Evolutionary conservation across 495 filamentous ascomycete species (phyloP).

Genomic region (Hyaloscypha hepaticicola): DNA sequence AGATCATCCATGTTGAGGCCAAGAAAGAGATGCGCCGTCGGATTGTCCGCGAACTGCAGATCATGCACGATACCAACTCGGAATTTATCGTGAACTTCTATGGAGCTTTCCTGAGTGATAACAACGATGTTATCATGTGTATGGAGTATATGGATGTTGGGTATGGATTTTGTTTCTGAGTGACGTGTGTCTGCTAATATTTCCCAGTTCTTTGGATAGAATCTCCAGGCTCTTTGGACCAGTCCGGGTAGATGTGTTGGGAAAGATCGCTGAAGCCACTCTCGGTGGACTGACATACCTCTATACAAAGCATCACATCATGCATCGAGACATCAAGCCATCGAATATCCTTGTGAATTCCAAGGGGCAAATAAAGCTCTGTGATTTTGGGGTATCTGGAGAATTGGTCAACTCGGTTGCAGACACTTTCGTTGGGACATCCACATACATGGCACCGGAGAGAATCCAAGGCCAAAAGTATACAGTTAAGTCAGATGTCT

Average conservation of each 20-base stretch:
- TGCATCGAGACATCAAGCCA: constrained; percentile 98
- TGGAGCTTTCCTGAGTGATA: constrained; percentile 93
- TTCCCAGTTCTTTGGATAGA: constrained; percentile 79
- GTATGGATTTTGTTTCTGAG: constrained; percentile 51
- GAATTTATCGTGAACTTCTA: constrained; percentile 97
- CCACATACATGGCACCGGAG: constrained; percentile 98
- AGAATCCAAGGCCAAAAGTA: constrained; percentile 95
- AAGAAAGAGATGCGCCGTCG: constrained; percentile 95
- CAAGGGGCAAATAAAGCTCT: constrained; percentile 90
- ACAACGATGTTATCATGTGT: constrained; percentile 95
- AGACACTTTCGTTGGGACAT: constrained; percentile 96
- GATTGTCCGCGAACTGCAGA: constrained; percentile 93
- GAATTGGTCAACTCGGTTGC: constrained; percentile 96
- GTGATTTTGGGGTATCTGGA: constrained; percentile 95
- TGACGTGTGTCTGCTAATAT: constrained; percentile 37
- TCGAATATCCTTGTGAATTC: constrained; percentile 97
- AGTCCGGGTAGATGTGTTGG: constrained; percentile 94
- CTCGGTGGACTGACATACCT: constrained; percentile 91
- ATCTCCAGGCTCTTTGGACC: constrained; percentile 94
- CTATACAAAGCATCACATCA: constrained; percentile 90
- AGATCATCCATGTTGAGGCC: constrained; percentile 98
- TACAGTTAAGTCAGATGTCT: constrained; percentile 97
- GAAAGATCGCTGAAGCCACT: constrained; percentile 98
- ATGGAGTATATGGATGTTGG: constrained; percentile 99
- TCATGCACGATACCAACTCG: constrained; percentile 97